Percentiles rank a stretch among this genome's conserved stretches.
Conservation (phyloP, 2,329 filamentous ascomycete genomes). For the Colletotrichum sp. region DNA sequence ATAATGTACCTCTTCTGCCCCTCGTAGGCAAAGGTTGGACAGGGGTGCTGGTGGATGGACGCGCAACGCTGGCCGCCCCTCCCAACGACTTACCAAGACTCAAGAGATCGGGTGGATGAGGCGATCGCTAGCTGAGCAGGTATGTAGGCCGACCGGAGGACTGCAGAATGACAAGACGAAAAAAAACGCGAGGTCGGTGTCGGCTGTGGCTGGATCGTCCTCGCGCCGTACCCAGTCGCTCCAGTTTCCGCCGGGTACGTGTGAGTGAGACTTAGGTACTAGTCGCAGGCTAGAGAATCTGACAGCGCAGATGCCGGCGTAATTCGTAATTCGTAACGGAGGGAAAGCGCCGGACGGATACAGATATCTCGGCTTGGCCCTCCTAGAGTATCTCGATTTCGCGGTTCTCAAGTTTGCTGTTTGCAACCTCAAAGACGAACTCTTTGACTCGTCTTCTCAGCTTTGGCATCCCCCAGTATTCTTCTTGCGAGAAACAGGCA, state of each 20-base stretch:
- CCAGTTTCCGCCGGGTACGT: background rate
- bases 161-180: background rate
- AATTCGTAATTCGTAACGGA: background rate
- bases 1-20: background rate
- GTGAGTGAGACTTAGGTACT: background rate
- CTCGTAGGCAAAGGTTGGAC: background rate
- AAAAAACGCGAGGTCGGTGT: slow-evolving; percentile 10
- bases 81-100: background rate
- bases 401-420: background rate
- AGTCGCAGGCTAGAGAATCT: background rate
- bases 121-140: slow-evolving; percentile 13
- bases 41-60: background rate
- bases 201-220: background rate
- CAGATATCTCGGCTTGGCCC: background rate
- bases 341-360: background rate
- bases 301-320: slow-evolving; percentile 5
- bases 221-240: background rate
- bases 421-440: background rate
- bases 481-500: background rate
- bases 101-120: slow-evolving; percentile 13
- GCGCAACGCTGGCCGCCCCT: slow-evolving; percentile 5
- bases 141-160: background rate
- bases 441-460: background rate
- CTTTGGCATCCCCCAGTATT: background rate
- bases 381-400: background rate